Base-by-base conservation (phyloP, 148 eudicot genomes). In the Rhododendron ovatum region DNA sequence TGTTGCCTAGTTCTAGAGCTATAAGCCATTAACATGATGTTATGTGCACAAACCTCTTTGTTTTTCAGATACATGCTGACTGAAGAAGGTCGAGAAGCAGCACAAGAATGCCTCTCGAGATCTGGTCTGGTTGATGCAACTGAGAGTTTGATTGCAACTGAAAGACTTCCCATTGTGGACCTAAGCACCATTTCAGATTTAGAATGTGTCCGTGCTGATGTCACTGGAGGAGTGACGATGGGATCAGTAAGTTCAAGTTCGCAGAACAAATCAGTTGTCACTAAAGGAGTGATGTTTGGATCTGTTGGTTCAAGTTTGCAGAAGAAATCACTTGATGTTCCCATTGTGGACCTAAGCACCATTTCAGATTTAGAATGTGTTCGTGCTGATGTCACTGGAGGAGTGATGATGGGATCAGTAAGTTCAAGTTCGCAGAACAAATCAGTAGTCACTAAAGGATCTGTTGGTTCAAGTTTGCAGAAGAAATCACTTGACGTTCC, bases 31-130 rank as follows among this genome's bases (percentile, higher is more conserved):
- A 35, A 39, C 61, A 11, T 33, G 10, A 11, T 69, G 7, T 53
- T 84, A 20, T 22, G 81, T 24, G 69, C 69, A 11, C 75, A 47
- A 80, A 81, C 71, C 30, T 84, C 39, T 41, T 12, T 59, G 77
- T 82, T 86, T 51, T 90, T 82, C 93, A 97, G 99, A 88, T 97
- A 95, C 88, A 95, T 91, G 96, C 88, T 97, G 82, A 93, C 98
- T 4, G 91, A 90, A 80, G 91, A 89, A 88, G 99, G 99, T 59
- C 90, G 92, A 78, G 89, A 90, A 89, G 91, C 91, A 84, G 98
- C 98, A 82, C 87, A 89, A 79, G 99, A 97, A 51, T 97, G 99
- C 87, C 91, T 97, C 61, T 86, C 63, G 79, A 92, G 95, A 88
- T 95, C 99, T 67, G 93, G 95, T 86, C 82, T 93, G 90, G 76